Base-by-base conservation (phyloP, 768 basidiomycete genomes). In the Phylloporus scabripes region DNA sequence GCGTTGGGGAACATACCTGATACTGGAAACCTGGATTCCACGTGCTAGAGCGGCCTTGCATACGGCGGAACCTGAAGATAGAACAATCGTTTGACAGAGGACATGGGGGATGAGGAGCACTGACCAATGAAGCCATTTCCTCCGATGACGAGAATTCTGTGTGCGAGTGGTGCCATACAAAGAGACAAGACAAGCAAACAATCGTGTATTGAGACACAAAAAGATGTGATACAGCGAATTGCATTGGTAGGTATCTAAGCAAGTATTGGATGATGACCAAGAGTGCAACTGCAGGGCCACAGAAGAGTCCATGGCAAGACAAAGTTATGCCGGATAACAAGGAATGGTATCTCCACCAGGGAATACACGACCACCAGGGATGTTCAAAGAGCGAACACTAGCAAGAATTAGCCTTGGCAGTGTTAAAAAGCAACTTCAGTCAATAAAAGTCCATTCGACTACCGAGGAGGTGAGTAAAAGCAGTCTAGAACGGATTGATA, bases 121-220 rank as follows among this genome's bases (percentile, higher is more conserved):
- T 52, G 55, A 88, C 94, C 95, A 60, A 99, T 82, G 73, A 96
- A 98, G 5, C 96, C 96, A 72, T 96, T 96, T 39, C 96, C 96
- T n/a, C 96, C 96, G 1, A 98, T 80, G 36, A 99, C 92, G n/a
- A 97, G 81, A 32, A 97, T 77, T 60, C 75, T 85, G 46, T 73
- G 78, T 45, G 74, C 48, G 20, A 74, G n/a, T 34, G 54, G 46
- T 46, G 47, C n/a, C 63, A 64, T 64, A 12, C 5, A 28, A 34
- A 52, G 20, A 11, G 45, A 28, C 6, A 20, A 45, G 14, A 49
- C 6, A 12, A 15, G 18, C 4, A 26, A 14, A 26, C 10, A 15
- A 24, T 26, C 7, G 15, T 24, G 14, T 42, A 42, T 42, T 42
- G 23, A 28, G 40, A 28, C n/a, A 40, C 23, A 17, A 10, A 10